Base-by-base conservation (phyloP, 2,329 filamentous ascomycete genomes). In the Paramyrothecium roridum region DNA sequence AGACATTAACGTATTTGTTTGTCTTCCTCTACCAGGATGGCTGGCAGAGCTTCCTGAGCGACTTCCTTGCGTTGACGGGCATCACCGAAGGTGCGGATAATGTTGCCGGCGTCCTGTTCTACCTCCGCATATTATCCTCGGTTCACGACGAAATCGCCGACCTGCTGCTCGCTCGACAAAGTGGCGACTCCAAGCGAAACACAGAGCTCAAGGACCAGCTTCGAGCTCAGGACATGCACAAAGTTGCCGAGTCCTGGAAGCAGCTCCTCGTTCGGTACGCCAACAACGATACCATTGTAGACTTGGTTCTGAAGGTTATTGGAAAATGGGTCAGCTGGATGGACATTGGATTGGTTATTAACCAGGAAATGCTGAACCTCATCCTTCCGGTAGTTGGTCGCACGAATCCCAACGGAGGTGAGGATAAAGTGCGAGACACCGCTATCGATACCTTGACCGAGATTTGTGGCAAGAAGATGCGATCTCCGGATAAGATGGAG, bases 241-340 rank as follows among this genome's bases (percentile, higher is more conserved):
- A 92, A 71, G 89, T 99, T 61, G 89, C 91, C 47, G 80, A 82
- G 57, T 93, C 92, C 3, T 99, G 95, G 95, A 90, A 95, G 71
- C 90, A 96, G 67, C 88, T 99, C 48, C 80, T 99, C 54, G 81
- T 85, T 12, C 85, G 88, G 65, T 98, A 93, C 82, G 80, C 81
- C 61, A 83, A 83, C 66, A 84, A 89, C 62, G 87, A 92, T 66
- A 71, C 76, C 46, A 82, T 98, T 56, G 82, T 96, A 47, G 92
- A 97, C 71, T 87, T 96, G 81, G 93, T 90, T 64, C 80, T 99
- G 53, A 91, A 89, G 73, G 89, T 92, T n/a, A 86, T 99, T 61
- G 92, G 91, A 40, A 95, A 93, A 71, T 99, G 95, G 93, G 92
- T 96, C 57, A 96, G 92, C 81, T 99, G 95, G 95, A 96, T 96